phyloP scores from a whole-genome alignment of 2,329 filamentous ascomycete species.

The Beauveria asiatica region DNA sequence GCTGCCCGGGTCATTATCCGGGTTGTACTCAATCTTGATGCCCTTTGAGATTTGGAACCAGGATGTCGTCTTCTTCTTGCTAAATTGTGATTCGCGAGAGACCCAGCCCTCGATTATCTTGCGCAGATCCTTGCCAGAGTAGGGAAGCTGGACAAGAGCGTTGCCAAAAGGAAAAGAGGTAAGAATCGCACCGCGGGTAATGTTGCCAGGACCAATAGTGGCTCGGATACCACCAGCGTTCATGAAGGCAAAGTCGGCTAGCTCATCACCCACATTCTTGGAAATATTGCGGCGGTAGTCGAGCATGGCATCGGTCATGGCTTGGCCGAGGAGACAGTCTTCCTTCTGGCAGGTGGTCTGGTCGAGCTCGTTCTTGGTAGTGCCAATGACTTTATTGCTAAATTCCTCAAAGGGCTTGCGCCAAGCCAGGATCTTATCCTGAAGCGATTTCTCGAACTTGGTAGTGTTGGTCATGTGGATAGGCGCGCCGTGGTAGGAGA shows the following conservation, averaged over 20 bases:
- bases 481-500: constrained; percentile 54
- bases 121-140: constrained; percentile 46
- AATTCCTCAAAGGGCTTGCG: constrained; percentile 52
- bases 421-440: constrained; percentile 51
- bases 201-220: constrained; percentile 50
- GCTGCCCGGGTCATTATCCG: constrained; percentile 36
- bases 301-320: constrained; percentile 52
- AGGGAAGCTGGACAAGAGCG: constrained; percentile 48
- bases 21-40: constrained; percentile 51
- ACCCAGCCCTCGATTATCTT: constrained; percentile 51
- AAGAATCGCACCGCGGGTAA: constrained; percentile 55
- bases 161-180: constrained; percentile 61
- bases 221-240: constrained; percentile 58
- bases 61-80: constrained; percentile 42
- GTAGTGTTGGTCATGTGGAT: constrained; percentile 57
- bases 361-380: constrained; percentile 46
- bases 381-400: constrained; percentile 48
- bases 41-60: constrained; percentile 52
- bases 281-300: constrained; percentile 47
- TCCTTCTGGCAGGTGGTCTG: constrained; percentile 47
- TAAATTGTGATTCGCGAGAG: constrained; percentile 44
- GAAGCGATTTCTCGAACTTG: constrained; percentile 44
- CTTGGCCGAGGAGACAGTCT: constrained; percentile 51
- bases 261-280: constrained; percentile 24
- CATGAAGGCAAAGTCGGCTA: constrained; percentile 49